These are phyloP conservation scores for Ogataea saltuana DNA, from an alignment of 805 yeast genomes.

Conservation along the genomic window DNA sequence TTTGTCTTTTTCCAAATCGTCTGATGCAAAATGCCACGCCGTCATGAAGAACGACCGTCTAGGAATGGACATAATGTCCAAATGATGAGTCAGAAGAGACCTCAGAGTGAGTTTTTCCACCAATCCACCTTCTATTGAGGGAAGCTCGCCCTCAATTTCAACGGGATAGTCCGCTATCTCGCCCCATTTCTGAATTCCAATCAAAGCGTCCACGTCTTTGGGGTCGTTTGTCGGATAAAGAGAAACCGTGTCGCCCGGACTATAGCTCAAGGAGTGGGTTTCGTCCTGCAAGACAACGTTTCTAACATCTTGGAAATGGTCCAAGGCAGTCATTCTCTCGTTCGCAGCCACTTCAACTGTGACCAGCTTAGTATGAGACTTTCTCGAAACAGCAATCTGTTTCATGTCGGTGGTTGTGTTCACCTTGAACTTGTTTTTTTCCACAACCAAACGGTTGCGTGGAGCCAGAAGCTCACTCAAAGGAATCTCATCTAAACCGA, in stretches of 20 bases:
- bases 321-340: slow-evolving; percentile 59
- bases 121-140: slow-evolving; percentile 57
- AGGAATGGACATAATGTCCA: slow-evolving; percentile 83
- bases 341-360: slow-evolving; percentile 53
- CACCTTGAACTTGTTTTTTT: slow-evolving; percentile 32
- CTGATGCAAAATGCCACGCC: slow-evolving; percentile 74
- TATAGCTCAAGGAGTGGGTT: slow-evolving; percentile 37
- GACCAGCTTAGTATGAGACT: slow-evolving; percentile 10
- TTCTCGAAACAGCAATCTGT: slow-evolving; percentile 34
- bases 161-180: slow-evolving; percentile 65
- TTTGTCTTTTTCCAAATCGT: slow-evolving; percentile 73
- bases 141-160: slow-evolving; percentile 38
- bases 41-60: slow-evolving; percentile 76
- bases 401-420: slow-evolving; percentile 32
- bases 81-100: slow-evolving; percentile 70
- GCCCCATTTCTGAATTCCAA: slow-evolving; percentile 74
- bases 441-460: slow-evolving; percentile 32
- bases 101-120: slow-evolving; percentile 67
- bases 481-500: slow-evolving; percentile 33
- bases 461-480: slow-evolving; percentile 42
- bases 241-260: slow-evolving; percentile 81
- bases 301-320: slow-evolving; percentile 91
- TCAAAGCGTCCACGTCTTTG: slow-evolving; percentile 59
- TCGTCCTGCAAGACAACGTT: slow-evolving; percentile 47
- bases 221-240: slow-evolving; percentile 74